These are phyloP conservation scores for Phytophthora brassicae DNA, from an alignment of 352 stramenopile species.

Conservation along the genomic window DNA sequence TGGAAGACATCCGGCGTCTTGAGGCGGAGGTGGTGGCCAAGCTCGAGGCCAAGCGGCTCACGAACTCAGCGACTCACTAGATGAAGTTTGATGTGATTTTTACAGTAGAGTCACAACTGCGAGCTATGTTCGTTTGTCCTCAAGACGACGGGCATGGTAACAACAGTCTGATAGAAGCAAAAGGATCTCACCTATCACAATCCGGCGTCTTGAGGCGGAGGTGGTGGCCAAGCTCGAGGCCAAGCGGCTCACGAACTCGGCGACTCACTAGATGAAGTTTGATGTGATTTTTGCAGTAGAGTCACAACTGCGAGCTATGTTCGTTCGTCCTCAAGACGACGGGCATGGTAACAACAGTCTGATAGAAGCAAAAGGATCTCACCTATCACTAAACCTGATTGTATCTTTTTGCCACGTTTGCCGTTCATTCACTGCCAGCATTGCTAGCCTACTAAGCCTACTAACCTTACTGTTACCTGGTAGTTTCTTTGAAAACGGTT, in stretches of 20 bases:
- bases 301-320: neutral
- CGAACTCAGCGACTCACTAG: constrained; percentile 46
- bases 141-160: neutral
- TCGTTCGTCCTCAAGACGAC: neutral
- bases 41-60: constrained; percentile 69
- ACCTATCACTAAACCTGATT: neutral
- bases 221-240: constrained; percentile 76
- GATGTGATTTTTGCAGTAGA: neutral
- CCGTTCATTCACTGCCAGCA: neutral
- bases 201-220: constrained; percentile 74
- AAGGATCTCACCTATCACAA: constrained; percentile 29
- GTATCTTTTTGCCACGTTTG: neutral
- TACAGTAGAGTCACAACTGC: neutral
- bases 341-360: neutral
- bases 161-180: constrained; percentile 2
- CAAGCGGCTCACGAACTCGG: constrained; percentile 54
- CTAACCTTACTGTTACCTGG: too few species aligned
- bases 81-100: constrained; percentile 9
- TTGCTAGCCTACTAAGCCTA: too few species aligned
- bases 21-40: constrained; percentile 76
- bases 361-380: constrained; percentile 1
- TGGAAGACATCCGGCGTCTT: constrained; percentile 84
- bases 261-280: constrained; percentile 39
- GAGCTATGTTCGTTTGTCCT: neutral
- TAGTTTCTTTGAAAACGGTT: too few species aligned